phyloP scores from a whole-genome alignment of 495 filamentous ascomycete genomes.

The Penicillium robsamsonii region DNA sequence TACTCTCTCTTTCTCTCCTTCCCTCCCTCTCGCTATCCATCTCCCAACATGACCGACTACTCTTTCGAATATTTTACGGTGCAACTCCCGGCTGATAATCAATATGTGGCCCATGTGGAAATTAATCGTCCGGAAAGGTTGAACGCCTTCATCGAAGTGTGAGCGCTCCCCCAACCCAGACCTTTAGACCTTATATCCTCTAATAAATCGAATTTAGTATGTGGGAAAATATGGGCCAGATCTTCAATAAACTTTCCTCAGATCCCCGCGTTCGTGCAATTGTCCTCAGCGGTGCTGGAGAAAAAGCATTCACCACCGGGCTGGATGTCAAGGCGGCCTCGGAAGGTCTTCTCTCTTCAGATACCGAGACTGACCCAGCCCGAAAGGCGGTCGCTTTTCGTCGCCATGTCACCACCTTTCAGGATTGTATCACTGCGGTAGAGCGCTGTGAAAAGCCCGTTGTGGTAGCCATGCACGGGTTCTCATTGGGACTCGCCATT shows the following conservation, averaged over 20 bases:
- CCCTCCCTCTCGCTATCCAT: not conserved
- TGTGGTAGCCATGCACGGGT: conserved; percentile 79
- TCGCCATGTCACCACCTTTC: conserved; percentile 71
- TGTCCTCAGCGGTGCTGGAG: conserved; percentile 78
- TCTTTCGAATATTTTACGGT: conserved; percentile 74
- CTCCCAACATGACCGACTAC: conserved; percentile 26
- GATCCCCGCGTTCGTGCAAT: conserved; percentile 74
- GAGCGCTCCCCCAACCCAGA: conserved; percentile 22
- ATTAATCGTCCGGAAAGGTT: conserved; percentile 88
- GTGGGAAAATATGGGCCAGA: conserved; percentile 75
- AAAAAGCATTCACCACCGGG: conserved; percentile 78
- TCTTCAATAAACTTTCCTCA: conserved; percentile 73
- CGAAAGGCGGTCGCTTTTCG: conserved; percentile 63
- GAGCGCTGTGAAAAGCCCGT: conserved; percentile 94
- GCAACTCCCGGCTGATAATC: conserved; percentile 59
- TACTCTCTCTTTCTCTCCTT: too few species aligned
- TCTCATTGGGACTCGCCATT: conserved; percentile 76
- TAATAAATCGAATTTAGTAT: conserved; percentile 50
- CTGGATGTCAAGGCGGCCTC: conserved; percentile 72
- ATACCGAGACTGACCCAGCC: conserved; percentile 53
- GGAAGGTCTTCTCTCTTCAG: conserved; percentile 26
- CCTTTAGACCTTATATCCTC: conserved; percentile 5
- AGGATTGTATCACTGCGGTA: conserved; percentile 69
- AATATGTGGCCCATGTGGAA: conserved; percentile 83
- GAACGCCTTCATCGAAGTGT: conserved; percentile 83